A percentile compares a stretch with the other conserved stretches of the same genome.
Conservation (phyloP, 108 stramenopile species). For the Discostella stelligeroides region DNA sequence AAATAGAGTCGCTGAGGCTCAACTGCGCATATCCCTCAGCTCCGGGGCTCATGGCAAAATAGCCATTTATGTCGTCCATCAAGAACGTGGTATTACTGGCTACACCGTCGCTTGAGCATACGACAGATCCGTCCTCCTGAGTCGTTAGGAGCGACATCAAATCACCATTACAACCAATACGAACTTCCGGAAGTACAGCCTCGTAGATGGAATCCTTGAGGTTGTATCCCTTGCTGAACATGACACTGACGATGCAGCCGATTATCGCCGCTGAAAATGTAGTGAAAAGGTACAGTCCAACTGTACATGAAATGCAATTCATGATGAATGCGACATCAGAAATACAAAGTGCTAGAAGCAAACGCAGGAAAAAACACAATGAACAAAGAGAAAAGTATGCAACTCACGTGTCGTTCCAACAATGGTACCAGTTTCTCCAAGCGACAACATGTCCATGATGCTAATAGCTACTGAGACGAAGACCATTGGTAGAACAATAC, state of each 20-base stretch:
- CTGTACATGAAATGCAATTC: no score
- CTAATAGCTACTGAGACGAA: slow-evolving; percentile 49
- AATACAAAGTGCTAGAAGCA: no score
- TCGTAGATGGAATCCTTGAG: slow-evolving; percentile 12
- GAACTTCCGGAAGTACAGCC: slow-evolving; percentile 16
- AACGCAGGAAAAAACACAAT: no score
- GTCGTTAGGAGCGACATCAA: slow-evolving; percentile 28
- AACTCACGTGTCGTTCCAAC: no score
- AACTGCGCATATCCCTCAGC: slow-evolving; percentile 12
- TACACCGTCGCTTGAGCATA: slow-evolving; percentile 17
- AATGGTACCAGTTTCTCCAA: slow-evolving; percentile 50
- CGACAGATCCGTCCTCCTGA: slow-evolving; percentile 45
- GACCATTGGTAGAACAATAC: slow-evolving; percentile 53
- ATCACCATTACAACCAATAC: slow-evolving; percentile 30
- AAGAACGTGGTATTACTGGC: slow-evolving; percentile 33
- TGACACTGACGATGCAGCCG: slow-evolving; percentile 31
- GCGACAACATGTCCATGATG: slow-evolving; percentile 54
- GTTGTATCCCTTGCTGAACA: slow-evolving; percentile 29
- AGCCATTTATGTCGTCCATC: slow-evolving; percentile 41
- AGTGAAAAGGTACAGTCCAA: slow-evolving; percentile 48
- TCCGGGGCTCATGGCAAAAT: slow-evolving; percentile 24
- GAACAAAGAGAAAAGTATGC: no score
- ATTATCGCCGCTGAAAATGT: slow-evolving; percentile 43
- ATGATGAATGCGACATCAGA: no score
- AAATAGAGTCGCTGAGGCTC: slow-evolving; percentile 18